Evolutionary conservation across 768 basidiomycete species (phyloP), one percentile per base, ranked within the genome.

Genomic region (Serendipita indica): DNA sequence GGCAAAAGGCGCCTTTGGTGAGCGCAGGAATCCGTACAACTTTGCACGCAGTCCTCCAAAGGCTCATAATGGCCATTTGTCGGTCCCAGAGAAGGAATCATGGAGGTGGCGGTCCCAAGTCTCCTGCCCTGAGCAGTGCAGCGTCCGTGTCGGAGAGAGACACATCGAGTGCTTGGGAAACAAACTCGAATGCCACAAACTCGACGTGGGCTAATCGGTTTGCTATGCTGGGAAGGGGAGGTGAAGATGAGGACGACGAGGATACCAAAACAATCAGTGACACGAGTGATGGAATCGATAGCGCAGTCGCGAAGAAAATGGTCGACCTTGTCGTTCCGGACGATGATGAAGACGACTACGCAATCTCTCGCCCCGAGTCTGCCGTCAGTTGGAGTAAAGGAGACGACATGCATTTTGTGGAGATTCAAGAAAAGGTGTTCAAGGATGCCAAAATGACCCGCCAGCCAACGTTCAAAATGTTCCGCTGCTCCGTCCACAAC

Each of bases 181-280:
- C 49, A 7, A 30, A 18, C 30, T 54, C 49, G 22, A 54, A 20
- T 54, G 49, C 49, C n/a, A 54, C 49, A 0, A 28, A 54, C 32
- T 22, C 49, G 22, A 54, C 32, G 22, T 54, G 49, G 49, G 32
- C 20, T n/a, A 54, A 54, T 2, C 49, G 49, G 25, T 54, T 54
- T 28, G 25, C 25, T 20, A 12, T 30, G 25, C 49, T 54, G 13
- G 49, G 32, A 18, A 28, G 49, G n/a, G 10, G n/a, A 10, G 32
- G 30, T 2, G 32, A 27, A 10, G 32, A 28, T 30, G 49, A 46
- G 12, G 45, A 46, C 16, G 49, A 33, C 7, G 49, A 54, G 20
- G 41, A 25, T 7, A 25, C 18, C 2, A 25, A 43, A 25, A 43
- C 41, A 5, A 30, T 30, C 22, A 54, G 49, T 18, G 49, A 54